Percentiles rank a stretch among this genome's conserved stretches.
Evolutionary conservation across 108 stramenopile species (phyloP).

Genomic region (Mediolabrus comicus): DNA sequence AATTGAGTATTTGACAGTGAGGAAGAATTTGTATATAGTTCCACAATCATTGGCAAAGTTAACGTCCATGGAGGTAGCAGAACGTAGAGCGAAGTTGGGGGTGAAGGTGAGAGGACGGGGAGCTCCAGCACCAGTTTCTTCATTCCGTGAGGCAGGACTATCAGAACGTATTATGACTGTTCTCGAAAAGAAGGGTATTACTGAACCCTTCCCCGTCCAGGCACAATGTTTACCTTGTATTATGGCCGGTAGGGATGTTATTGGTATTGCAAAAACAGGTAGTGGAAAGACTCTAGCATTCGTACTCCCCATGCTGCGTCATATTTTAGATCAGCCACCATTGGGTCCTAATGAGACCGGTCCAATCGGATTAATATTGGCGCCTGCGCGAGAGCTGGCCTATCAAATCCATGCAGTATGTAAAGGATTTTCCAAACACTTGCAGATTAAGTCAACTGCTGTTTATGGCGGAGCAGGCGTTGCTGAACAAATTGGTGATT

Average conservation of each 20-base stretch:
- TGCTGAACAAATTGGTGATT: constrained; percentile 95
- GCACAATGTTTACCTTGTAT: constrained; percentile 97
- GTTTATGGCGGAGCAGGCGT: constrained; percentile 98
- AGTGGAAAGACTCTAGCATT: constrained; percentile 97
- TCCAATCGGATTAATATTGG: constrained; percentile 94
- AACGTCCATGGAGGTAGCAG: constrained; percentile 66
- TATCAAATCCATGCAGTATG: constrained; percentile 94
- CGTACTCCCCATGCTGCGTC: constrained; percentile 92
- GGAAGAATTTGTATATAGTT: constrained; percentile 95
- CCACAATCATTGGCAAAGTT: constrained; percentile 78
- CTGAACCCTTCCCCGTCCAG: constrained; percentile 94
- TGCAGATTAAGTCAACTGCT: constrained; percentile 86
- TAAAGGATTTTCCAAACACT: constrained; percentile 71
- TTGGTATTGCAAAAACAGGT: constrained; percentile 99
- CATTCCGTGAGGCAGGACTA: constrained; percentile 92
- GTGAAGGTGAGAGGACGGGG: constrained; percentile 90
- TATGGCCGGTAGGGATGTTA: constrained; percentile 98
- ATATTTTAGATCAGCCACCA: constrained; percentile 93
- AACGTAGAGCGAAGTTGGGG: constrained; percentile 73
- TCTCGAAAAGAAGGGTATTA: constrained; percentile 66
- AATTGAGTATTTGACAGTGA: constrained; percentile 87
- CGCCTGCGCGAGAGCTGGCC: constrained; percentile 97
- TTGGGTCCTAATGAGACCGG: constrained; percentile 90
- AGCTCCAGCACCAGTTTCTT: constrained; percentile 89
- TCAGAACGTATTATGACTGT: constrained; percentile 81